Base-by-base conservation (phyloP, 1,139 yeast species). In the Pichia sp. region DNA sequence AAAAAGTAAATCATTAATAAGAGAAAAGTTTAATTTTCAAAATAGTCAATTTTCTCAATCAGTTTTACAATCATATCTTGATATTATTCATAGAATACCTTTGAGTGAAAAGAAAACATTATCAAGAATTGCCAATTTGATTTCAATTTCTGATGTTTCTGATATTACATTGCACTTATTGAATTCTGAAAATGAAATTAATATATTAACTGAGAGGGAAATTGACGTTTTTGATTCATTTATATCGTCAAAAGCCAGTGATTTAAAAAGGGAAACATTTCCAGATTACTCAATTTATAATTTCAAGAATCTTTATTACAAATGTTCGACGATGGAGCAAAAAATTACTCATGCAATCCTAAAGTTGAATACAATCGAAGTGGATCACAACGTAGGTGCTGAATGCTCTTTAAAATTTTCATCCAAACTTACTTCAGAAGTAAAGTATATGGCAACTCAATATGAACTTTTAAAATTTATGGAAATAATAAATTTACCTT, bases 171-270 rank as follows among this genome's bases (percentile, higher is more conserved):
- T 50, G 30, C 28, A 29, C 31, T 30, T 42, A 14, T 11, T 50
- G 3, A 45, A 42, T 25, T 41, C 43, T 13, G 28, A 19, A 22
- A 41, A 6, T 25, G 16, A 8, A 1, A 13, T 9, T 2, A 25
- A 27, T 8, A 11, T 19, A 4, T 7, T 1, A 29, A 10, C 8
- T 9, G 18, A 19, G 11, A 13, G 6, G 4, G 52, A 49, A 19
- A 7, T 14, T n/a, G 55, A 52, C 25, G 10, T 52, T 7, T 49
- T 52, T 44, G 50, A 52, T 25, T 41, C 55, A 2, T 49, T 49
- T n/a, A 49, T 52, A 48, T 47, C 46, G 16, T 29, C 47, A 14
- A 43, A 36, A 3, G 5, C n/a, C 18, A 45, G 13, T 5, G n/a
- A 14, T 9, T 11, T 9, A 18, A 19, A 13, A 9, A 3, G 3